Evolutionary conservation across 2,329 filamentous ascomycete species (phyloP).

Genomic region (Sporothrix brunneoviolacea): DNA sequence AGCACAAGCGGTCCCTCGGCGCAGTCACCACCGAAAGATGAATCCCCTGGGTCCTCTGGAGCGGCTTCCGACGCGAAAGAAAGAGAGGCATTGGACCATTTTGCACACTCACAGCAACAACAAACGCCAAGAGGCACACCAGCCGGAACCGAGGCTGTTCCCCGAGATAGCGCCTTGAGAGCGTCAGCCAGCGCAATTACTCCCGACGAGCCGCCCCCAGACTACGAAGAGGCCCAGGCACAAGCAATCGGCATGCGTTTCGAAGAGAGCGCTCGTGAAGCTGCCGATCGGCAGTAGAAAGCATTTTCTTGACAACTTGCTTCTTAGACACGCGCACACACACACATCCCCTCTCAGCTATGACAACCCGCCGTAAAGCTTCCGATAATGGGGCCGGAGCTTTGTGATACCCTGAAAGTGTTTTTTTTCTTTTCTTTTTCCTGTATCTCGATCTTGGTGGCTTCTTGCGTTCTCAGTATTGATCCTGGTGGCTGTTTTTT

Average conservation of each 20-base stretch:
- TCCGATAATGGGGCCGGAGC: not conserved
- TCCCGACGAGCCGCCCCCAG: slow-evolving; percentile 75
- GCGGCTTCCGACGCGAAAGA: not conserved
- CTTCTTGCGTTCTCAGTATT: too few species aligned
- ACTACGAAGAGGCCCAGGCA: slow-evolving; percentile 86
- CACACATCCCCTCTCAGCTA: too few species aligned
- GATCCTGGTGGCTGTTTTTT: too few species aligned
- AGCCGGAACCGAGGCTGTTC: not conserved
- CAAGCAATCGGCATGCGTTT: slow-evolving; percentile 52
- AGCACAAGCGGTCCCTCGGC: slow-evolving; percentile 20
- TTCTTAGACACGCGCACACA: too few species aligned
- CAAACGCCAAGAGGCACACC: slow-evolving; percentile 8
- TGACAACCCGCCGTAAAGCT: too few species aligned
- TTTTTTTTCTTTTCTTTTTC: not conserved
- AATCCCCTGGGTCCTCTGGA: not conserved
- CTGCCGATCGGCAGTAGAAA: slow-evolving; percentile 53
- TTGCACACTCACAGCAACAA: slow-evolving; percentile 22
- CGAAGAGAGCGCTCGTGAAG: slow-evolving; percentile 67
- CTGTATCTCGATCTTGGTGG: too few species aligned
- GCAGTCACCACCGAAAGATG: too few species aligned
- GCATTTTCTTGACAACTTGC: not conserved
- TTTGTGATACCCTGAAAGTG: slow-evolving; percentile 17
- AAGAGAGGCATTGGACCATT: slow-evolving; percentile 1
- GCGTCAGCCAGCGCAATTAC: slow-evolving; percentile 25
- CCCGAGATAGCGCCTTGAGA: slow-evolving; percentile 1